Base-by-base conservation (phyloP, 2,329 filamentous ascomycete species). In the Neopestalotiopsis clavispora region DNA sequence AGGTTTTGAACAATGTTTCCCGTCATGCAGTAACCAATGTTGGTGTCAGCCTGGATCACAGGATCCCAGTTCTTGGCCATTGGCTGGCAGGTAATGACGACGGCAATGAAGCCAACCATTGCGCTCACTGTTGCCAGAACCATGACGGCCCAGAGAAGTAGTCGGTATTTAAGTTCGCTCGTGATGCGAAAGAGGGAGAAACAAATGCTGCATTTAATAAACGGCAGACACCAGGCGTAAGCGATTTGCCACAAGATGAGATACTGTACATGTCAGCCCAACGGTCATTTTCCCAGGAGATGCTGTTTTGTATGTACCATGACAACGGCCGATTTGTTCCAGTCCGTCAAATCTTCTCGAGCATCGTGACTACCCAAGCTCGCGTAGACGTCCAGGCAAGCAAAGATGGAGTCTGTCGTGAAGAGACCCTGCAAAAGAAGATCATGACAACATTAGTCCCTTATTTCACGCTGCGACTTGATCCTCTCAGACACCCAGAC, bases 191-290 rank as follows among this genome's bases (percentile, higher is more conserved):
- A 63, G 4, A 67, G 42, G 12, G 66, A 52, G 9, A 63, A 52
- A 56, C 59, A 67, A 17, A 67, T 67, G 28, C 66, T 67, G 45
- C 42, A 56, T 20, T 67, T 67, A 20, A 67, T 67, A 45, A 62
- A 67, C 17, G 45, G 58, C 9, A 67, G 58, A 20, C 38, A 23
- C 59, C 58, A 62, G 23, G 40, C 59, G 23, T 67, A 63, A 4
- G 59, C 52, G 20, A 67, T 14, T n/a, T 67, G 59, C 58, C 57
- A 65, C 38, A 52, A 14, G 2, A 65, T 30, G 17, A 65, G 32
- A 30, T 63, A 63, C 60, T 63, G 14, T 17, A 14, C 14, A 17
- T 17, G 23, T 59, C 57, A 59, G 60, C 14, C 28, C 17, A 4
- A 12, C 1, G 13, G 4, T 12, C 17, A 12, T 30, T 17, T 6